phyloP scores from a whole-genome alignment of 129 eudicot genomes.

The Lactuca saligna region DNA sequence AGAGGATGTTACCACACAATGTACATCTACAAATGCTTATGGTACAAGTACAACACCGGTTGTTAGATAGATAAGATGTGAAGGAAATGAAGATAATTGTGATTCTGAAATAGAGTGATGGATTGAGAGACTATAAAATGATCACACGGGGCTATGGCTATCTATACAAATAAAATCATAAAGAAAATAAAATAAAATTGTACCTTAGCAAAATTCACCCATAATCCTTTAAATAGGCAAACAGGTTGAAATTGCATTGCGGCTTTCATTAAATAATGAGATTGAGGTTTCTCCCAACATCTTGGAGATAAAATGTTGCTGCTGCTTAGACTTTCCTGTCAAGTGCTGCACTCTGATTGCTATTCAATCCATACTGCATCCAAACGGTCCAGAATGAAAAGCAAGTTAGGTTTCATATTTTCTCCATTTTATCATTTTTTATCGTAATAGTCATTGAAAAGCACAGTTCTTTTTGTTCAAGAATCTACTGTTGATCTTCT shows the following conservation, averaged over 20 bases:
- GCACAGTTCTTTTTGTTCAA: no score
- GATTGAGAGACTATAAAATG: slow-evolving; percentile 3
- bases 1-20: slow-evolving; percentile 19
- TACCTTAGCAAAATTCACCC: slow-evolving; percentile 12
- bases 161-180: slow-evolving; percentile 27
- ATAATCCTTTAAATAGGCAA: slow-evolving; percentile 16
- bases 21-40: slow-evolving; percentile 31
- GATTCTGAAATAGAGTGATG: slow-evolving; percentile 12
- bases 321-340: slow-evolving; percentile 36
- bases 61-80: slow-evolving; percentile 1
- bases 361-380: slow-evolving; percentile 69
- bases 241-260: slow-evolving; percentile 4
- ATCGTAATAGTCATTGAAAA: no score
- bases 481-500: neutral
- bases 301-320: neutral
- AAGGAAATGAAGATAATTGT: slow-evolving; percentile 14
- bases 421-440: no score
- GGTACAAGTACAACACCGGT: slow-evolving; percentile 26
- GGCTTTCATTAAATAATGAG: neutral
- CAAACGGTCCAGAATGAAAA: slow-evolving; percentile 9
- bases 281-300: neutral
- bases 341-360: slow-evolving; percentile 35
- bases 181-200: slow-evolving; percentile 12
- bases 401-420: neutral
- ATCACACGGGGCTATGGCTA: slow-evolving; percentile 21